A percentile compares a stretch with the other conserved stretches of the same genome.
Evolutionary conservation across 768 basidiomycete genomes (phyloP).

Genomic region (Pleurotus eryngii): DNA sequence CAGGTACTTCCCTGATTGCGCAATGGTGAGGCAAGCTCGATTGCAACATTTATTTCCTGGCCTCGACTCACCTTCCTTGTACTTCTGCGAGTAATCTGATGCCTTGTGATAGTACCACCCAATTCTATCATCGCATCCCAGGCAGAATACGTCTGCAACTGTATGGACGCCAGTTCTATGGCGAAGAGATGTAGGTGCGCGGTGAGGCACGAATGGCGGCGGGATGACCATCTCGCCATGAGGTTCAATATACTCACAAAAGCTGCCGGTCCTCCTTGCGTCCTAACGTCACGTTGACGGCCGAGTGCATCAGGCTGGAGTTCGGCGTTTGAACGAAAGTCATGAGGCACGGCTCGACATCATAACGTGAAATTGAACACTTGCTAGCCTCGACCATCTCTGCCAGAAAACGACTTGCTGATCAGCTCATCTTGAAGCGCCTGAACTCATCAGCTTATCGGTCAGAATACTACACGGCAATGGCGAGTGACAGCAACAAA

Average conservation of each 20-base stretch:
- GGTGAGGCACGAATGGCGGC: slow-evolving; percentile 5
- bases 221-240: not conserved
- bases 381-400: slow-evolving; percentile 80
- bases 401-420: slow-evolving; percentile 80
- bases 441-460: slow-evolving; percentile 29
- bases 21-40: not conserved
- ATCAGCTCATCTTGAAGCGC: slow-evolving; percentile 82
- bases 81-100: slow-evolving; percentile 72
- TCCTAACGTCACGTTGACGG: slow-evolving; percentile 72
- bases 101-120: slow-evolving; percentile 87
- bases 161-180: slow-evolving; percentile 75
- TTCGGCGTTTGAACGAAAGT: not conserved
- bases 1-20: slow-evolving; percentile 65
- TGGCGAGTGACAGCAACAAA: slow-evolving; percentile 29
- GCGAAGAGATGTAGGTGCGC: slow-evolving; percentile 1
- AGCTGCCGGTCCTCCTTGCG: slow-evolving; percentile 71
- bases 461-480: not conserved
- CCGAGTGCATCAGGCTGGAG: slow-evolving; percentile 70
- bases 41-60: not conserved
- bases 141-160: slow-evolving; percentile 76
- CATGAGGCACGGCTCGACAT: not conserved
- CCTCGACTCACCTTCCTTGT: slow-evolving; percentile 67
- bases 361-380: slow-evolving; percentile 25
- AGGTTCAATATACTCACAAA: slow-evolving; percentile 39
- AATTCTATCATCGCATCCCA: slow-evolving; percentile 73